Evolutionary conservation across 352 stramenopile genomes (phyloP).

Genomic region (Globisporangium heterothallicum): DNA sequence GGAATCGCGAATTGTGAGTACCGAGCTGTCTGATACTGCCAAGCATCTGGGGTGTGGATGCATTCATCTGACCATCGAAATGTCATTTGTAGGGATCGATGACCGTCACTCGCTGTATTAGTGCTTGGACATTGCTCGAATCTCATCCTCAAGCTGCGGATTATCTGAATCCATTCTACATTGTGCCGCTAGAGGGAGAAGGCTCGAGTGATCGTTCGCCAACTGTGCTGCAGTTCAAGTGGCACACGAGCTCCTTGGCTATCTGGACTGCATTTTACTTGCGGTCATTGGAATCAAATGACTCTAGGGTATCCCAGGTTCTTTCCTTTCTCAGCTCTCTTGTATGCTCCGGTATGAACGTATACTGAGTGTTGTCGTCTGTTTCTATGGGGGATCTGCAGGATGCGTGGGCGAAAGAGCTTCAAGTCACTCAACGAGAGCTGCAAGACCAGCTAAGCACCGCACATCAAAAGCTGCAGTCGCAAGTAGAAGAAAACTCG

Average conservation of each 20-base stretch:
- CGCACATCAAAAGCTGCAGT: constrained; percentile 63
- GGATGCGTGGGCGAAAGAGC: constrained; percentile 80
- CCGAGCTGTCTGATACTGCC: no score
- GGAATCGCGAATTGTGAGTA: constrained; percentile 69
- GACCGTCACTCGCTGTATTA: constrained; percentile 53
- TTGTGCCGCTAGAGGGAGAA: constrained; percentile 37
- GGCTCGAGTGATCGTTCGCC: constrained; percentile 49
- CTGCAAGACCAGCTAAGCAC: constrained; percentile 61
- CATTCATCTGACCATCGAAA: no score
- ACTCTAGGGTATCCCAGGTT: constrained; percentile 72
- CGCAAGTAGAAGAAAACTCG: constrained; percentile 68
- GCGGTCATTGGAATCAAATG: constrained; percentile 75
- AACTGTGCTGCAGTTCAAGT: constrained; percentile 76
- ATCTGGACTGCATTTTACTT: constrained; percentile 86
- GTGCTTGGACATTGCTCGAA: constrained; percentile 59
- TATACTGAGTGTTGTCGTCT: not conserved
- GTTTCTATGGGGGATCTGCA: constrained; percentile 18
- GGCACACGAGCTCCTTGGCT: constrained; percentile 75
- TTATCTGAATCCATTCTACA: constrained; percentile 78
- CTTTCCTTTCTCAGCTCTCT: constrained; percentile 21
- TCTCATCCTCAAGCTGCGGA: constrained; percentile 32
- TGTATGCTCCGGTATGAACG: not conserved
- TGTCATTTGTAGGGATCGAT: constrained; percentile 44
- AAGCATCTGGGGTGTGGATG: not conserved
- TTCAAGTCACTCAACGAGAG: constrained; percentile 75